These are phyloP conservation scores for Aspergillus novoparasiticus DNA, from an alignment of 2,329 filamentous ascomycete species.

Conservation along the genomic window DNA sequence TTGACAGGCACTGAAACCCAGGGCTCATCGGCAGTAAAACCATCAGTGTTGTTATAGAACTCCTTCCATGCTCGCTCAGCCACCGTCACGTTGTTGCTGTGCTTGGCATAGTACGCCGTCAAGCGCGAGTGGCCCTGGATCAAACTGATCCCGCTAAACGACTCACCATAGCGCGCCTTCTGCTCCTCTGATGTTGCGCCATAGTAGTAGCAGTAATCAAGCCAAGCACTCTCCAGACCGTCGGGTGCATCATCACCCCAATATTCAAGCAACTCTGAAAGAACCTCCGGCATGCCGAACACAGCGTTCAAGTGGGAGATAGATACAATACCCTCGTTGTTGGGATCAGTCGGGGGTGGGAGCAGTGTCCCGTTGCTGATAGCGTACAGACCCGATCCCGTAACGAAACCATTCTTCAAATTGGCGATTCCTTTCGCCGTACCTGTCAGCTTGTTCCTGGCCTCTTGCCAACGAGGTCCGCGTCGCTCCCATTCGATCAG, in stretches of 20 bases:
- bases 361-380: slow-evolving; percentile 52
- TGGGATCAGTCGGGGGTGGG: slow-evolving; percentile 56
- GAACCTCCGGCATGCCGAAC: slow-evolving; percentile 62
- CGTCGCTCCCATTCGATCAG: slow-evolving; percentile 63
- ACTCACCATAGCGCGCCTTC: slow-evolving; percentile 53
- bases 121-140: slow-evolving; percentile 62
- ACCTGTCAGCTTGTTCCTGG: slow-evolving; percentile 52
- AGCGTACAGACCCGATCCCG: slow-evolving; percentile 57
- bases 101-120: slow-evolving; percentile 56
- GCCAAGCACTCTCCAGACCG: slow-evolving; percentile 57
- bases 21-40: slow-evolving; percentile 15
- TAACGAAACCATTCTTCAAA: slow-evolving; percentile 62
- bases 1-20: slow-evolving; percentile 31
- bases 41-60: slow-evolving; percentile 41
- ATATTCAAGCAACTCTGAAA: slow-evolving; percentile 58
- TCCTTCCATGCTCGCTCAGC: slow-evolving; percentile 58
- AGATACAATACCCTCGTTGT: slow-evolving; percentile 54
- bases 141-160: slow-evolving; percentile 53
- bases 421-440: slow-evolving; percentile 55
- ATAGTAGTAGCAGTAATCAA: slow-evolving; percentile 65
- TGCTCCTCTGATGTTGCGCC: slow-evolving; percentile 55
- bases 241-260: slow-evolving; percentile 49
- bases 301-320: slow-evolving; percentile 61
- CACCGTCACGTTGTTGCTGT: slow-evolving; percentile 50
- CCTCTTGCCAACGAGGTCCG: slow-evolving; percentile 56